Conservation (phyloP, 1,284 basidiomycete genomes). For the Clitocybe nebularis region DNA sequence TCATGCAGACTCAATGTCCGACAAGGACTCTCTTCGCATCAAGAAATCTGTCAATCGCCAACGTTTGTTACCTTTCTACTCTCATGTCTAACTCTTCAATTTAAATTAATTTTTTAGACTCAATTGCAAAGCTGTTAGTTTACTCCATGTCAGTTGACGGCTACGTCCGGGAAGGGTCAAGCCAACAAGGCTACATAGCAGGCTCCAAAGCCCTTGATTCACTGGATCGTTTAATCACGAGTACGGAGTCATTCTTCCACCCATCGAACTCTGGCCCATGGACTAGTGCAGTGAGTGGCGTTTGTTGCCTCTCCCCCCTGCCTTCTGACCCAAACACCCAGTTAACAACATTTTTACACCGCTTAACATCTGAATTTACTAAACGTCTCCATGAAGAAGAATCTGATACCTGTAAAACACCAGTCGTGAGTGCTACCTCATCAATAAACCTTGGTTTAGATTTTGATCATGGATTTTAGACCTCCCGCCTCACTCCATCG, state of each 20-base stretch:
- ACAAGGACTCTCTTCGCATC: constrained; percentile 68
- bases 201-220: constrained; percentile 91
- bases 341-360: constrained; percentile 77
- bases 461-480: constrained; percentile 32
- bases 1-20: constrained; percentile 65
- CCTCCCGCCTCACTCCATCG: constrained; percentile 72
- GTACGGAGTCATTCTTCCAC: constrained; percentile 92
- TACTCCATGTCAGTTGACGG: constrained; percentile 92
- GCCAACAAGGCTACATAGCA: constrained; percentile 62
- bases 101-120: constrained; percentile 39
- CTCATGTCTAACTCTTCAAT: constrained; percentile 4
- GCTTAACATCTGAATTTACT: constrained; percentile 77
- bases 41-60: constrained; percentile 75
- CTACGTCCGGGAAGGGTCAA: constrained; percentile 42
- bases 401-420: constrained; percentile 76
- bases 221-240: constrained; percentile 85
- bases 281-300: constrained; percentile 49
- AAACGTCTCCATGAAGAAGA: constrained; percentile 86
- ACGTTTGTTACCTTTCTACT: constrained; percentile 35
- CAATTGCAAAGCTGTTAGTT: constrained; percentile 84
- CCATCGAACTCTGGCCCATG: constrained; percentile 78
- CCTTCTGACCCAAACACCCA: constrained; percentile 19
- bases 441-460: background rate
- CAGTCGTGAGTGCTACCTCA: constrained; percentile 46
- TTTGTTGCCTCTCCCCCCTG: background rate